These are phyloP conservation scores for Saraca asoca DNA, from an alignment of 331 rosid genomes.

Conservation along the genomic window DNA sequence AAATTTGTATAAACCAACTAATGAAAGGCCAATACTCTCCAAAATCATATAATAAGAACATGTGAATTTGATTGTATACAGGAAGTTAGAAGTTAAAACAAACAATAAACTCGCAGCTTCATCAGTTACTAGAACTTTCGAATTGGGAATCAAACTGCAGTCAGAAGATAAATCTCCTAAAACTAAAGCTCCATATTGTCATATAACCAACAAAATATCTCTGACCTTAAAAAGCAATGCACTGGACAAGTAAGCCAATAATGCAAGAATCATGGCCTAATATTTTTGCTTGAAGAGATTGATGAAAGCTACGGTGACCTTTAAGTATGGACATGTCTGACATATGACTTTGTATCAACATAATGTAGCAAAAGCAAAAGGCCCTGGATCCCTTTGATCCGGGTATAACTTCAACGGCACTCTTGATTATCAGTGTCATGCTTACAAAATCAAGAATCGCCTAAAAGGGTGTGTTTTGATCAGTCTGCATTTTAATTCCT, in stretches of 20 bases:
- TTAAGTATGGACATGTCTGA: slow-evolving; percentile 41
- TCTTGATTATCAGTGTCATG: slow-evolving; percentile 45
- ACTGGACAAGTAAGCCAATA: slow-evolving; percentile 15
- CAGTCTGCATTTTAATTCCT: slow-evolving; percentile 37
- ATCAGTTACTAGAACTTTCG: slow-evolving; percentile 14
- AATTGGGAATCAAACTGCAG: slow-evolving; percentile 19
- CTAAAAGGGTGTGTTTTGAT: slow-evolving; percentile 42
- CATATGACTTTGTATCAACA: slow-evolving; percentile 36
- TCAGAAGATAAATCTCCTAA: slow-evolving; percentile 11
- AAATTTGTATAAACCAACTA: too few species aligned
- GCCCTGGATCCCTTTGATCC: slow-evolving; percentile 49
- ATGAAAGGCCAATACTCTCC: too few species aligned
- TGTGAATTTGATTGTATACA: too few species aligned
- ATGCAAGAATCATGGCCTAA: slow-evolving; percentile 20
- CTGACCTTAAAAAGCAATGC: slow-evolving; percentile 10
- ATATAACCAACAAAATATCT: slow-evolving; percentile 17
- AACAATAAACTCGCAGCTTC: background rate
- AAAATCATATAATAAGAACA: too few species aligned
- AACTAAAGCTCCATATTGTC: slow-evolving; percentile 21
- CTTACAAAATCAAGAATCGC: slow-evolving; percentile 40
- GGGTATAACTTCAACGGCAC: slow-evolving; percentile 38
- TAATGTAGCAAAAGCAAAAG: slow-evolving; percentile 42
- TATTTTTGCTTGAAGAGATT: slow-evolving; percentile 34
- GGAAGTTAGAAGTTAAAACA: too few species aligned
- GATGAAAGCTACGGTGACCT: slow-evolving; percentile 42